A percentile compares a stretch with the other conserved stretches of the same genome.
Conservation (phyloP, 129 eudicot genomes). For the Artemisia annua region DNA sequence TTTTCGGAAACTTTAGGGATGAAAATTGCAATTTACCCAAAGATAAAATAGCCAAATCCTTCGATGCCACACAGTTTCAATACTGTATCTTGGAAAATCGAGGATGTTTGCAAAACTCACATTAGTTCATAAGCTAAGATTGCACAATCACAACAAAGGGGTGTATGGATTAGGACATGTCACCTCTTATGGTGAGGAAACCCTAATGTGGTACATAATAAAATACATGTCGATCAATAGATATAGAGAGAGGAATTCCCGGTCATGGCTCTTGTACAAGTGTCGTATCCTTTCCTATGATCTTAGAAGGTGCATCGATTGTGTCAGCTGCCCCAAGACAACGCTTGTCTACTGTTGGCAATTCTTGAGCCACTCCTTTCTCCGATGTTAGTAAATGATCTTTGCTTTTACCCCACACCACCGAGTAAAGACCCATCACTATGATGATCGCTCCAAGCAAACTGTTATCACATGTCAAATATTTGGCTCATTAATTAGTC, state of each 20-base stretch:
- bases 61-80: no score
- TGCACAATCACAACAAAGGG: background rate
- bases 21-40: no score
- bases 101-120: no score
- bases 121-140: background rate
- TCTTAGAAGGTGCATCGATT: conserved; percentile 22
- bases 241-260: conserved; percentile 1
- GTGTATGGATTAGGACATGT: background rate
- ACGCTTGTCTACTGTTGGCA: conserved; percentile 42
- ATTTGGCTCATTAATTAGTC: background rate
- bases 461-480: conserved; percentile 40
- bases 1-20: no score
- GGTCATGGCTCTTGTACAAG: conserved; percentile 29
- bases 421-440: conserved; percentile 84
- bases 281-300: conserved; percentile 9
- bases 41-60: no score
- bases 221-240: conserved; percentile 14
- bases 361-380: conserved; percentile 48
- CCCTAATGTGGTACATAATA: background rate
- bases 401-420: conserved; percentile 96
- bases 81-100: no score
- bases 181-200: conserved; percentile 21
- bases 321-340: conserved; percentile 1
- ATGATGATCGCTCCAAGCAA: conserved; percentile 76
- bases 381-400: conserved; percentile 41